Conservation (phyloP, 257 asterid genomes). For the Osmanthus fragrans region DNA sequence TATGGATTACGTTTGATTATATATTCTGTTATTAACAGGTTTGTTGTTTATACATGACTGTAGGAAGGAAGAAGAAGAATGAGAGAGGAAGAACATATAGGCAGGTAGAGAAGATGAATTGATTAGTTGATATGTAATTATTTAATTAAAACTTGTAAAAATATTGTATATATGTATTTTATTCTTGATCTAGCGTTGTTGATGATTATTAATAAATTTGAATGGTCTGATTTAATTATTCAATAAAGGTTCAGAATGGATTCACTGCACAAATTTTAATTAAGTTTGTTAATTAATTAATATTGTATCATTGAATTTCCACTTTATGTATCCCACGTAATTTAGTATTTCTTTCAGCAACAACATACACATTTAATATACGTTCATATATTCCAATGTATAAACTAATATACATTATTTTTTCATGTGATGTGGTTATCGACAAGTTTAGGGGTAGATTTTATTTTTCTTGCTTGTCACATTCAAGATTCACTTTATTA, state of each 20-base stretch:
- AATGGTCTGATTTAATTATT: neutral
- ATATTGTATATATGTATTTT: neutral
- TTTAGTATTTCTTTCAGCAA: too few species aligned
- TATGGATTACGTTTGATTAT: neutral
- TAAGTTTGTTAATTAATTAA: too few species aligned
- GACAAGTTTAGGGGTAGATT: neutral
- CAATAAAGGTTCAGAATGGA: neutral
- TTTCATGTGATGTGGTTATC: neutral
- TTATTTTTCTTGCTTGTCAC: neutral
- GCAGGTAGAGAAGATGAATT: constrained; percentile 20
- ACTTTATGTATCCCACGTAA: too few species aligned
- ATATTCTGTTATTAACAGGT: neutral
- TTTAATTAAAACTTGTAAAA: neutral
- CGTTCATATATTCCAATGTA: neutral
- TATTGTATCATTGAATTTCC: neutral
- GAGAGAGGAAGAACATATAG: constrained; percentile 28
- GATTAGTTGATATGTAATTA: neutral
- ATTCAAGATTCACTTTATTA: neutral
- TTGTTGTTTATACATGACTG: constrained; percentile 10
- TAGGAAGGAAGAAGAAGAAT: constrained; percentile 35
- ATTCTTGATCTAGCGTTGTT: neutral
- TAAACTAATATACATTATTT: neutral
- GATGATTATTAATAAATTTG: neutral
- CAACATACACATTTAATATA: neutral
- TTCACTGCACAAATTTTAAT: neutral